phyloP scores from a whole-genome alignment of 129 eudicot genomes.

The Sambucus nigra region DNA sequence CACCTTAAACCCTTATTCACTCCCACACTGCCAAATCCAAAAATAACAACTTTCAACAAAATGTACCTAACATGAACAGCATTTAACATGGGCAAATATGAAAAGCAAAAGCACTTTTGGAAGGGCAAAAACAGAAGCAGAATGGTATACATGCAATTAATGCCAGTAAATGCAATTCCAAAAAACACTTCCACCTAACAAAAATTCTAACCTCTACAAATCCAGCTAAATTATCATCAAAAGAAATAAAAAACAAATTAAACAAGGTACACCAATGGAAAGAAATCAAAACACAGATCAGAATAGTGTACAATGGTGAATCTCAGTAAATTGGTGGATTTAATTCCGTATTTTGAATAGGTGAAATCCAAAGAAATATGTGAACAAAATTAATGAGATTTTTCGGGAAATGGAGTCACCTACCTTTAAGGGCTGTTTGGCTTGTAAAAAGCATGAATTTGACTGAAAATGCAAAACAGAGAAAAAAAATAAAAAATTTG shows the following conservation, averaged over 20 bases:
- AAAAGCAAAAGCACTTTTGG: constrained; percentile 3
- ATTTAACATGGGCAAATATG: neutral
- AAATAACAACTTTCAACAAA: constrained; percentile 7
- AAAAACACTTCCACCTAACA: constrained; percentile 10
- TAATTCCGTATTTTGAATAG: constrained; percentile 10
- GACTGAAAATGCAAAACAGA: neutral
- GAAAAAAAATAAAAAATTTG: neutral
- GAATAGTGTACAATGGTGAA: constrained; percentile 14
- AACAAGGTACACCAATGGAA: constrained; percentile 1
- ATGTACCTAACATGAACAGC: constrained; percentile 12
- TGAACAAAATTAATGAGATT: constrained; percentile 21
- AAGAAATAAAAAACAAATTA: neutral
- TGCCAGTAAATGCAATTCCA: constrained; percentile 15
- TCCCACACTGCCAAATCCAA: constrained; percentile 6
- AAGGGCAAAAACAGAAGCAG: constrained; percentile 7
- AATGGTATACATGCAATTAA: constrained; percentile 20
- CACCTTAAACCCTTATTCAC: constrained; percentile 18
- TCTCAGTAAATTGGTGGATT: constrained; percentile 15
- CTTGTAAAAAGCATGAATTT: constrained; percentile 8
- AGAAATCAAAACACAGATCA: constrained; percentile 11
- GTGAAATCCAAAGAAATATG: constrained; percentile 19
- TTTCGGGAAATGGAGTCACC: constrained; percentile 30
- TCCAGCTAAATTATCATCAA: constrained; percentile 20
- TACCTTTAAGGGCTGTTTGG: constrained; percentile 4
- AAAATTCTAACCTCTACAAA: neutral